phyloP scores from a whole-genome alignment of 805 yeast genomes.

The Hanseniaspora opuntiae region DNA sequence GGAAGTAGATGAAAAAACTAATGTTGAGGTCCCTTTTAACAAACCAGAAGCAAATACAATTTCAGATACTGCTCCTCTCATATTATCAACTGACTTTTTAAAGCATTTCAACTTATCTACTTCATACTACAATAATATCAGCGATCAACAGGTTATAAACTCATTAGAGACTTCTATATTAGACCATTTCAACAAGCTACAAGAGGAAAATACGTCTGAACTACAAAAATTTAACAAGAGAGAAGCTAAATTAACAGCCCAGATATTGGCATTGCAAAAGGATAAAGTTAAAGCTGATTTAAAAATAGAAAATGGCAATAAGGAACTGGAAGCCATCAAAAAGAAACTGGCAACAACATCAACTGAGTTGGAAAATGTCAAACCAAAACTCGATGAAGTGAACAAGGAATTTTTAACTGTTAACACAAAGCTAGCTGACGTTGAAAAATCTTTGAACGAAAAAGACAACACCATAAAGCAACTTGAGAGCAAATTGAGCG shows the following conservation, averaged over 20 bases:
- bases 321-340: conserved; percentile 15
- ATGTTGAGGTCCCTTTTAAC: too few species aligned
- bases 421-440: conserved; percentile 6
- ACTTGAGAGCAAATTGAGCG: conserved; percentile 30
- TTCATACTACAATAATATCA: neutral
- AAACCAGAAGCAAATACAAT: neutral
- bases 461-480: neutral
- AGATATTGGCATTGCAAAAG: conserved; percentile 48
- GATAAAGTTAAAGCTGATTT: conserved; percentile 31
- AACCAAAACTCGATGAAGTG: conserved; percentile 13
- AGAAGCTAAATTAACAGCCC: conserved; percentile 55
- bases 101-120: neutral
- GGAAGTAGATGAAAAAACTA: too few species aligned
- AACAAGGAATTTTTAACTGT: conserved; percentile 18
- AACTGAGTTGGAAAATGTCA: conserved; percentile 19
- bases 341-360: conserved; percentile 19
- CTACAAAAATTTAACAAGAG: conserved; percentile 59
- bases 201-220: conserved; percentile 53
- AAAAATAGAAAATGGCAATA: conserved; percentile 19
- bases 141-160: neutral
- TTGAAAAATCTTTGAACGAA: conserved; percentile 17
- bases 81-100: neutral
- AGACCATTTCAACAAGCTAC: conserved; percentile 31
- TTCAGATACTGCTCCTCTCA: neutral
- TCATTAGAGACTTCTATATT: conserved; percentile 17